Percentiles rank a stretch among this genome's conserved stretches.
These are phyloP conservation scores for Theobroma cacao DNA, from an alignment of 345 rosid genomes.

Conservation along the genomic window DNA sequence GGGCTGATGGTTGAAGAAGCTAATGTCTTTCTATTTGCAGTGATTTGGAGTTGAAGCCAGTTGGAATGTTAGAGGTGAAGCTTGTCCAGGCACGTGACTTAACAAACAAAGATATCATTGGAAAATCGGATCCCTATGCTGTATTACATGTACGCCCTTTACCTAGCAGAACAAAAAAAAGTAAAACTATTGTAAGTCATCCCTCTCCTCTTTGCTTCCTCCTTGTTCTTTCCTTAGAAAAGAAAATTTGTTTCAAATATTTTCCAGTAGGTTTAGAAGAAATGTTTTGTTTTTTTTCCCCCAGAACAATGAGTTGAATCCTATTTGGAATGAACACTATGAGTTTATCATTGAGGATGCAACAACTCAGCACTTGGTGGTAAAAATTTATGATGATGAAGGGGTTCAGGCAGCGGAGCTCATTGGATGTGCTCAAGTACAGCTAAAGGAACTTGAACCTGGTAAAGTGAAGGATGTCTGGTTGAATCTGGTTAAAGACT, in stretches of 20 bases:
- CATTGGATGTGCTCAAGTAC: slow-evolving; percentile 84
- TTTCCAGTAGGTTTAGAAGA: slow-evolving; percentile 11
- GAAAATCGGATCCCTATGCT: slow-evolving; percentile 98
- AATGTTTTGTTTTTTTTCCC: slow-evolving; percentile 13
- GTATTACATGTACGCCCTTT: slow-evolving; percentile 76
- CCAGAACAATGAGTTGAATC: slow-evolving; percentile 94
- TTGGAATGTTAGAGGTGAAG: slow-evolving; percentile 90
- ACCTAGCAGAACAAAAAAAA: slow-evolving; percentile 68
- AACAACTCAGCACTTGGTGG: slow-evolving; percentile 88
- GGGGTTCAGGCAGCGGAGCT: slow-evolving; percentile 89
- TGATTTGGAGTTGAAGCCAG: slow-evolving; percentile 90
- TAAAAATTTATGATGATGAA: slow-evolving; percentile 85
- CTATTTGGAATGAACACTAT: slow-evolving; percentile 97
- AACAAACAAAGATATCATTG: slow-evolving; percentile 91
- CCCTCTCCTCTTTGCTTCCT: slow-evolving; percentile 1
- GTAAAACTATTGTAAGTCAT: slow-evolving; percentile 76
- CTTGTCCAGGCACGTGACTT: slow-evolving; percentile 94
- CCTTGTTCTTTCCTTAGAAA: background rate
- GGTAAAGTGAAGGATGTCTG: slow-evolving; percentile 99
- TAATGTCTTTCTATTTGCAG: slow-evolving; percentile 45
- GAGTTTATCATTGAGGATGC: slow-evolving; percentile 87
- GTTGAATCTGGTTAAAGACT: slow-evolving; percentile 96
- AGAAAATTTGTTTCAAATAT: background rate
- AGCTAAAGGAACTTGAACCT: slow-evolving; percentile 77
- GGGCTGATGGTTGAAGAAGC: slow-evolving; percentile 8